Percentiles rank a stretch among this genome's conserved stretches.
These are phyloP conservation scores for Ceratopteris richardii DNA, from an alignment of 75 land plant species.

Conservation along the genomic window DNA sequence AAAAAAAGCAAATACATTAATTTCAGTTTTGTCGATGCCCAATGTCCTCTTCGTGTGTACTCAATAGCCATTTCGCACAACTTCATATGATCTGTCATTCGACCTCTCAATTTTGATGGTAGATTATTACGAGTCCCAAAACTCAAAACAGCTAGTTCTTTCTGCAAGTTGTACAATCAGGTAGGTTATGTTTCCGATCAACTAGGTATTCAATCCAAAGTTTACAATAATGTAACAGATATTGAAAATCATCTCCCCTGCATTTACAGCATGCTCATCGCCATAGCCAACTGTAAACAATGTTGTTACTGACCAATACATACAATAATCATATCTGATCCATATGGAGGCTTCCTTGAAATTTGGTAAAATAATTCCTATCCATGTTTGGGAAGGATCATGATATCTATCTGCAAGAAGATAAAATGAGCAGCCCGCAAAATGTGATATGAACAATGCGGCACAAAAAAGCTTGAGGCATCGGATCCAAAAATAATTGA, in stretches of 20 bases:
- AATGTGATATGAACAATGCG: constrained; percentile 21
- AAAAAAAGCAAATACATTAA: too few species aligned
- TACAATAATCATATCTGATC: constrained; percentile 37
- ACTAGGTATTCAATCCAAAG: constrained; percentile 48
- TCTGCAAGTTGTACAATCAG: constrained; percentile 44
- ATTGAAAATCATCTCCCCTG: constrained; percentile 44
- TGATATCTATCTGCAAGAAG: constrained; percentile 43
- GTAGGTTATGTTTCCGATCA: constrained; percentile 63
- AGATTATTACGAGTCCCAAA: constrained; percentile 45
- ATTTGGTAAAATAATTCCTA: constrained; percentile 31
- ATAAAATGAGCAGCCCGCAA: constrained; percentile 44
- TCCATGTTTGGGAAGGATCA: constrained; percentile 36
- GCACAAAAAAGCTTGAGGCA: too few species aligned
- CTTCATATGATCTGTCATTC: constrained; percentile 48
- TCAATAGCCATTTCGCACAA: too few species aligned
- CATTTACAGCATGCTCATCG: constrained; percentile 41
- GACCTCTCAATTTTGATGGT: constrained; percentile 39
- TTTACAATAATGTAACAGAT: constrained; percentile 45
- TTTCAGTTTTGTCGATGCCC: too few species aligned
- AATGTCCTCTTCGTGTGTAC: too few species aligned
- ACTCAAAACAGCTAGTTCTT: constrained; percentile 39
- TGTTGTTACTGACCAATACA: constrained; percentile 56
- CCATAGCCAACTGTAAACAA: constrained; percentile 53
- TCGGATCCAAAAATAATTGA: too few species aligned
- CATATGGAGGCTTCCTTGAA: constrained; percentile 22